These are phyloP conservation scores for Camellia lanceoleosa DNA, from an alignment of 148 eudicot genomes.

Conservation along the genomic window DNA sequence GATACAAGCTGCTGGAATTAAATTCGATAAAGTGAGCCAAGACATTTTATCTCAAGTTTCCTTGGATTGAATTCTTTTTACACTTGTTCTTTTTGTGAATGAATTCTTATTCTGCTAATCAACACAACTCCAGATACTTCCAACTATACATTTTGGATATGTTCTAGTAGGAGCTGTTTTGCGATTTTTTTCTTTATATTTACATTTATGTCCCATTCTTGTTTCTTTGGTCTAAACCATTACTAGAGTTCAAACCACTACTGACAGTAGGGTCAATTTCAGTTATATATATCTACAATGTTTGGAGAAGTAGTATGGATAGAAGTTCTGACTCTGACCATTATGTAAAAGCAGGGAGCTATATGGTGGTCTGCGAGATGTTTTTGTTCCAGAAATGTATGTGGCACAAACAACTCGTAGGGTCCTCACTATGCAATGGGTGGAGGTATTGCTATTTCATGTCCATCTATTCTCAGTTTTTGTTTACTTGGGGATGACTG, in stretches of 20 bases:
- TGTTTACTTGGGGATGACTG: neutral
- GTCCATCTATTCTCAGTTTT: neutral
- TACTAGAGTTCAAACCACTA: neutral
- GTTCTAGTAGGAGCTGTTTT: neutral
- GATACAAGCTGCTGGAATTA: no score
- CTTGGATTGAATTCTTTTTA: no score
- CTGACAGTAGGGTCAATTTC: no score
- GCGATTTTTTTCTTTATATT: neutral
- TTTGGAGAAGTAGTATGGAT: neutral
- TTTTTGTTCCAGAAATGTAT: conserved; percentile 81
- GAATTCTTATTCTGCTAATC: neutral
- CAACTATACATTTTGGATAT: neutral
- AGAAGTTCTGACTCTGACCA: conserved; percentile 13
- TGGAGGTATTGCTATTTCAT: conserved; percentile 57
- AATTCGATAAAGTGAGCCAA: no score
- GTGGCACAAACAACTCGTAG: conserved; percentile 66
- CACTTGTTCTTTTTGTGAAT: no score
- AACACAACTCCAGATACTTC: neutral
- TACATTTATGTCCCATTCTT: neutral
- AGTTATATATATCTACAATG: neutral
- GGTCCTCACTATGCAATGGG: conserved; percentile 88
- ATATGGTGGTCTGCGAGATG: conserved; percentile 83
- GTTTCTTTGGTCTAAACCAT: neutral
- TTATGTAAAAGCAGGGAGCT: conserved; percentile 53
- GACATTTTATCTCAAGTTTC: no score